Evolutionary conservation across 768 basidiomycete species (phyloP).

Genomic region (Tremella yokohamensis): DNA sequence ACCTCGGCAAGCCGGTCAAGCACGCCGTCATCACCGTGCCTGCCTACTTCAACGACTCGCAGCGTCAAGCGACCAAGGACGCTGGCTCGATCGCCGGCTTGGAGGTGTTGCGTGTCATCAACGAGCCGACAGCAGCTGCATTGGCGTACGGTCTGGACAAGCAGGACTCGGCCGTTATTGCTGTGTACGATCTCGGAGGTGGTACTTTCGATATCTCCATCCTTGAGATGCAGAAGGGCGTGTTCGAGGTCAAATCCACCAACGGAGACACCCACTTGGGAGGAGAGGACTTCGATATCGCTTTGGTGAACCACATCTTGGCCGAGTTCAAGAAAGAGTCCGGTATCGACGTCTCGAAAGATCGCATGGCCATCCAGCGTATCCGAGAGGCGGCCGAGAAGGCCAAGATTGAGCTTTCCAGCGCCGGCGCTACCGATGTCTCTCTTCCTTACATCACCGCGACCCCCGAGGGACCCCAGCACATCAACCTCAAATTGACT

Average conservation of each 20-base stretch:
- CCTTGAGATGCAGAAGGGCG: slow-evolving; percentile 98
- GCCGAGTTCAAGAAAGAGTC: slow-evolving; percentile 91
- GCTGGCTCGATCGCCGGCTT: slow-evolving; percentile 97
- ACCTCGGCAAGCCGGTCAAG: slow-evolving; percentile 88
- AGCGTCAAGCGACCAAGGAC: slow-evolving; percentile 97
- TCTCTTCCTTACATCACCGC: slow-evolving; percentile 98
- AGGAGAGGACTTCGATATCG: slow-evolving; percentile 93
- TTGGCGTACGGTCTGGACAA: slow-evolving; percentile 96
- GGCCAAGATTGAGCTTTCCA: slow-evolving; percentile 97
- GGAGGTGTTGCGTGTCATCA: slow-evolving; percentile 96
- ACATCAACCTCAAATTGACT: slow-evolving; percentile 86
- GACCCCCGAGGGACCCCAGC: slow-evolving; percentile 89
- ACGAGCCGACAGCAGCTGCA: slow-evolving; percentile 97
- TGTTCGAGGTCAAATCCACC: slow-evolving; percentile 99
- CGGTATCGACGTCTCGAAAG: slow-evolving; percentile 73
- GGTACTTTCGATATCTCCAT: slow-evolving; percentile 99
- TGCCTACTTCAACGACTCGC: slow-evolving; percentile 99
- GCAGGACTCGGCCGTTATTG: slow-evolving; percentile 77
- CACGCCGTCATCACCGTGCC: slow-evolving; percentile 94
- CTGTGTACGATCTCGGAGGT: slow-evolving; percentile 97
- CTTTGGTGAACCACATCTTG: slow-evolving; percentile 78
- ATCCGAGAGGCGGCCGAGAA: slow-evolving; percentile 99
- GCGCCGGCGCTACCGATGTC: slow-evolving; percentile 90
- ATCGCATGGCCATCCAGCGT: slow-evolving; percentile 96
- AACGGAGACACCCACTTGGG: slow-evolving; percentile 99